Conservation (phyloP, 2,329 filamentous ascomycete genomes). For the Rhexocercosporidium sp. region DNA sequence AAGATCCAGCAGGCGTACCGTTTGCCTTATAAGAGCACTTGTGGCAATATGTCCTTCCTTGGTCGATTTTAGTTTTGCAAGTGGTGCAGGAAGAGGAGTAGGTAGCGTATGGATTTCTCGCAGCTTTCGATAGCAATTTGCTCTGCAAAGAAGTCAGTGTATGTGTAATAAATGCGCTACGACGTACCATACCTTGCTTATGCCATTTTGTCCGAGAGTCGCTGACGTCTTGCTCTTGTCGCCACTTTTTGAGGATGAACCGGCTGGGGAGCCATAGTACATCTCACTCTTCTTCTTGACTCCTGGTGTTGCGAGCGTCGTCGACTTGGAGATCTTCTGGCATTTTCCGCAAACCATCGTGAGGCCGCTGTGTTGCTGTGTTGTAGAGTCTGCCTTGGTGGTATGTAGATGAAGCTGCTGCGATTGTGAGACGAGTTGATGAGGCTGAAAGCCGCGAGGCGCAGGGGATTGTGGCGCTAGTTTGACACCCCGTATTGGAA, state of each 20-base stretch:
- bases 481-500: slow-evolving; percentile 2
- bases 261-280: slow-evolving; percentile 63
- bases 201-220: slow-evolving; percentile 61
- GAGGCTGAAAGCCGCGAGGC: slow-evolving; percentile 5
- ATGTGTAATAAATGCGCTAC: background rate
- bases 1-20: slow-evolving; percentile 48
- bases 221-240: slow-evolving; percentile 52
- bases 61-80: slow-evolving; percentile 68
- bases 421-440: slow-evolving; percentile 10
- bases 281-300: slow-evolving; percentile 72
- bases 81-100: slow-evolving; percentile 65
- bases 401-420: background rate
- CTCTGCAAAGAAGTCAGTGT: slow-evolving; percentile 49
- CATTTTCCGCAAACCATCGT: slow-evolving; percentile 70
- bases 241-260: slow-evolving; percentile 44
- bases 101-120: slow-evolving; percentile 69
- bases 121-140: slow-evolving; percentile 67
- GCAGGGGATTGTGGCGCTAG: slow-evolving; percentile 11
- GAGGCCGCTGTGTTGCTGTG: slow-evolving; percentile 1
- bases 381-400: slow-evolving; percentile 25
- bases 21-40: slow-evolving; percentile 67
- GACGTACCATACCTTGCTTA: slow-evolving; percentile 57
- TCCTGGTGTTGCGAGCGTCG: slow-evolving; percentile 65
- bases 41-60: slow-evolving; percentile 65
- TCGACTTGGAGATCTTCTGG: slow-evolving; percentile 63